Base-by-base conservation (phyloP, 768 basidiomycete species). In the Postia placenta region DNA sequence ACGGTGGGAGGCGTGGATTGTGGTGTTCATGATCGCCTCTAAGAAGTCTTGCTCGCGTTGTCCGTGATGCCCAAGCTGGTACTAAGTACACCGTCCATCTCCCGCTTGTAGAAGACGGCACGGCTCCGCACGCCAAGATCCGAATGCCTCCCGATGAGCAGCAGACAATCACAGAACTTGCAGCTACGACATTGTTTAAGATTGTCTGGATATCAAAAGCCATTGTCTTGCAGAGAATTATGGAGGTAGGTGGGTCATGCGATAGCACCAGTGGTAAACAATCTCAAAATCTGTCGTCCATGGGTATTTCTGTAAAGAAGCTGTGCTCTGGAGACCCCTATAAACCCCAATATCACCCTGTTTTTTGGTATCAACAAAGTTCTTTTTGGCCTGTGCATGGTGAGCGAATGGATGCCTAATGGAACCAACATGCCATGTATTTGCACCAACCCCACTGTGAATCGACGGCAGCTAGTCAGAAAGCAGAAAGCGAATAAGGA, bases 311-410 rank as follows among this genome's bases (percentile, higher is more conserved):
- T 49, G 30, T 24, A 22, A 47, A 17, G 57, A 59, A 28, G 42
- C 53, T 9, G 40, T 49, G 38, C 43, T 56, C 2, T 59, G 57
- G 57, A 56, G 54, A 23, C 26, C 43, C 3, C 45, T 59, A n/a
- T 28, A 46, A 52, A 59, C 39, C 45, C 49, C 20, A 50, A 54
- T 25, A 48, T 59, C 22, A 30, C 54, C 12, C 39, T 45, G 26
- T 58, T 55, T 25, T 50, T 53, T 19, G 56, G 54, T 9, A 49
- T 51, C 9, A 43, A 51, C 28, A 33, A 42, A 12, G 19, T 26
- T n/a, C 27, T 40, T 6, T 33, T 41, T 17, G 45, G 45, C 5
- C 49, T 54, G 5, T 50, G 51, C 33, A 50, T 58, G 35, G 48
- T 58, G 2, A 53, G 53, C 36, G 48, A 52, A 19, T 50, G 48